Percentiles rank a stretch among this genome's conserved stretches.
Evolutionary conservation across 345 rosid species (phyloP).

Genomic region (Anacardium occidentale): DNA sequence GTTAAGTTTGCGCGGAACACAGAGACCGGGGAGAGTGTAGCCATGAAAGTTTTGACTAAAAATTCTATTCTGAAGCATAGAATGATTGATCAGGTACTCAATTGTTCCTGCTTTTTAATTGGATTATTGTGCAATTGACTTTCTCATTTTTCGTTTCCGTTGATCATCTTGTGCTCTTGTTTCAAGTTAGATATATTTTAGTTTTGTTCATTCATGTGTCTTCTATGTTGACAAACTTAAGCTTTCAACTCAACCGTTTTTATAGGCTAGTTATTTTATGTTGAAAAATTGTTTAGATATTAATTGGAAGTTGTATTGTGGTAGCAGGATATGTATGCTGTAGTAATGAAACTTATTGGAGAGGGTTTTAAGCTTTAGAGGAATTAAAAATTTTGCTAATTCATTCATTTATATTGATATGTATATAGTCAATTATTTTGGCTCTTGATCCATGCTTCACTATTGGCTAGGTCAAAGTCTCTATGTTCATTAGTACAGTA

Average conservation of each 20-base stretch:
- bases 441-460: neutral
- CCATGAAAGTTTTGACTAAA: constrained; percentile 83
- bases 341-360: too few relatives aligned
- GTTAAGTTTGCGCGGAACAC: constrained; percentile 78
- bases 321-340: too few relatives aligned
- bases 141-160: neutral
- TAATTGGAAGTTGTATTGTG: neutral
- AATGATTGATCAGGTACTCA: constrained; percentile 87
- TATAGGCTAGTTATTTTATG: neutral
- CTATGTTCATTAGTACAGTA: neutral
- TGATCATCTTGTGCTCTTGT: neutral
- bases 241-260: neutral
- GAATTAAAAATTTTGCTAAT: neutral
- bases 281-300: neutral
- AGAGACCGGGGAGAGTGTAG: constrained; percentile 74
- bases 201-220: neutral
- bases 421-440: neutral
- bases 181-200: neutral
- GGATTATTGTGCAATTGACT: neutral
- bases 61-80: constrained; percentile 70
- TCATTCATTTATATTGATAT: neutral
- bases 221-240: neutral
- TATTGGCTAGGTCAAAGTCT: neutral
- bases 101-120: neutral
- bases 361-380: neutral